Conservation (phyloP, 2,329 filamentous ascomycete species). For the Penicillium sp. region DNA sequence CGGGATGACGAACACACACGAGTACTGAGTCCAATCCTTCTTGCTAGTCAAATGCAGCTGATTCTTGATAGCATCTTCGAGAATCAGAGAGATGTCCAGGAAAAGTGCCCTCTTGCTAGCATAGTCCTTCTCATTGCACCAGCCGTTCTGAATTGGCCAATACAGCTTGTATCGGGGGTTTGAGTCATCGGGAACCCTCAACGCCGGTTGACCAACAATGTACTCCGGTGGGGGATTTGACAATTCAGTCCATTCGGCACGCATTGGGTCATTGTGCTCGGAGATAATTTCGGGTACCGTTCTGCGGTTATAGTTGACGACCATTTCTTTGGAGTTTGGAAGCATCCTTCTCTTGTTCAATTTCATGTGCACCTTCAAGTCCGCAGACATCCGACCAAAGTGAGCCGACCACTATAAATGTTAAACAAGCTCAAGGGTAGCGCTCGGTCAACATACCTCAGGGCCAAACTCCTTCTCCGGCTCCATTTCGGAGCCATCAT, state of each 20-base stretch:
- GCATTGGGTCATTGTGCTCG: slow-evolving; percentile 90
- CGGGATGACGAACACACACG: slow-evolving; percentile 94
- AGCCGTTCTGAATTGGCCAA: slow-evolving; percentile 86
- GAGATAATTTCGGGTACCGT: slow-evolving; percentile 83
- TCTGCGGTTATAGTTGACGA: slow-evolving; percentile 89
- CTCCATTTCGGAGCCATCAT: slow-evolving; percentile 51
- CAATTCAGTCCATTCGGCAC: slow-evolving; percentile 94
- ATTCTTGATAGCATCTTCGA: slow-evolving; percentile 83
- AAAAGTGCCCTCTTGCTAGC: slow-evolving; percentile 74
- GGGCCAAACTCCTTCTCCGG: slow-evolving; percentile 84
- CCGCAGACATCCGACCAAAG: slow-evolving; percentile 79
- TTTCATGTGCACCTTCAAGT: slow-evolving; percentile 88
- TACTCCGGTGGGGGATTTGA: slow-evolving; percentile 67
- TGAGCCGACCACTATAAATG: slow-evolving; percentile 56
- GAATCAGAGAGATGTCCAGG: slow-evolving; percentile 81
- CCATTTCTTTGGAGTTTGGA: slow-evolving; percentile 95
- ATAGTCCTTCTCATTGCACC: slow-evolving; percentile 90
- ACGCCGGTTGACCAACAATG: slow-evolving; percentile 78
- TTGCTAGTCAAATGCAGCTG: slow-evolving; percentile 77
- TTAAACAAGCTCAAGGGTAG: neutral
- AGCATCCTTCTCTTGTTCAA: slow-evolving; percentile 91
- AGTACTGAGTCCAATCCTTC: slow-evolving; percentile 85
- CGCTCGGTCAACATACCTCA: slow-evolving; percentile 58
- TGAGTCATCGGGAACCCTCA: slow-evolving; percentile 86
- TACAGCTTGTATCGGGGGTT: slow-evolving; percentile 86